A percentile compares a stretch with the other conserved stretches of the same genome.
Evolutionary conservation across 495 filamentous ascomycete species (phyloP).

Genomic region (Penicillium taxi): DNA sequence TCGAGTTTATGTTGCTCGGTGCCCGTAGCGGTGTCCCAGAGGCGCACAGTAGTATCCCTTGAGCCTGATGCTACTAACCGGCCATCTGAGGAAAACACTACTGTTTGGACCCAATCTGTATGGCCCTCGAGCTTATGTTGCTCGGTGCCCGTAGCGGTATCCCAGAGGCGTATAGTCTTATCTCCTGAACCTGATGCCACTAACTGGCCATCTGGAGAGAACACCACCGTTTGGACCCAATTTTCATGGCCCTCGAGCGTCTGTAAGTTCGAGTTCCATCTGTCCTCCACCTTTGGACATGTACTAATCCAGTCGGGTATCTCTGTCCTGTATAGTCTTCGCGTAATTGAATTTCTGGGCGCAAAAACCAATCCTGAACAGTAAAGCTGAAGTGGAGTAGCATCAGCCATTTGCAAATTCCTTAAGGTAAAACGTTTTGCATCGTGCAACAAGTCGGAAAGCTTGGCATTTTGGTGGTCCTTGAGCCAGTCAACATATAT

Average conservation of each 20-base stretch:
- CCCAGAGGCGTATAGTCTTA: neutral
- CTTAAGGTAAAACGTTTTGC: constrained; percentile 25
- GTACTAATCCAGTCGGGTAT: constrained; percentile 1
- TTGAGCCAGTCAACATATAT: no score
- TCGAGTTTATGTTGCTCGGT: constrained; percentile 11
- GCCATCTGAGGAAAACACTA: constrained; percentile 22
- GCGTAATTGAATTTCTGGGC: constrained; percentile 19
- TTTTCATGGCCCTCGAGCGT: constrained; percentile 15
- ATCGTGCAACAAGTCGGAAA: no score
- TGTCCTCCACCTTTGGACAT: constrained; percentile 7
- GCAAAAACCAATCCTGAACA: constrained; percentile 25
- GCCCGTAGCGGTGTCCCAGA: constrained; percentile 11
- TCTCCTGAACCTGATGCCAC: neutral
- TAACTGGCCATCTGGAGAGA: neutral
- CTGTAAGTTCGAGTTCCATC: constrained; percentile 8
- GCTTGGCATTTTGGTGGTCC: no score
- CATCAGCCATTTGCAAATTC: constrained; percentile 23
- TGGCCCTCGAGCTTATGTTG: constrained; percentile 10
- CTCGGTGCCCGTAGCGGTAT: neutral
- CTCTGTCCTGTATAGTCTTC: constrained; percentile 1
- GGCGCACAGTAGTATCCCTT: constrained; percentile 3
- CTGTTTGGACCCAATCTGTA: constrained; percentile 7
- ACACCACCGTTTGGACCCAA: neutral
- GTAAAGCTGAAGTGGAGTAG: constrained; percentile 1
- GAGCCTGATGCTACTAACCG: constrained; percentile 16